Conservation (phyloP, 257 asterid genomes). For the Lithospermum erythrorhizon region DNA sequence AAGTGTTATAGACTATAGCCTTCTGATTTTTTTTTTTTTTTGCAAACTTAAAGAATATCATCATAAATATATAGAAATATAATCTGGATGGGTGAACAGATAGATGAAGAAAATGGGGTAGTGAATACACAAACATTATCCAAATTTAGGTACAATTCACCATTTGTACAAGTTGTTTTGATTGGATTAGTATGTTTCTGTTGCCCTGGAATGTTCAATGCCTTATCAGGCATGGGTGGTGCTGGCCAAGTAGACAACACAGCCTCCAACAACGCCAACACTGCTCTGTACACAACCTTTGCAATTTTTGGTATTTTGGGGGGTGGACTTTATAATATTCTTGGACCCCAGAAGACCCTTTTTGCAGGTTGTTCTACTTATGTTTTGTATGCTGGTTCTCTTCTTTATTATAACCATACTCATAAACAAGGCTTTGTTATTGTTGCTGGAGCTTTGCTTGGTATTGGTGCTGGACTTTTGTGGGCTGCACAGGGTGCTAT, state of each 20-base stretch:
- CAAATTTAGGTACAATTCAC: constrained; percentile 62
- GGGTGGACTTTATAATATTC: constrained; percentile 81
- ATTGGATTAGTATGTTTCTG: constrained; percentile 89
- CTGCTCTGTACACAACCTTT: constrained; percentile 93
- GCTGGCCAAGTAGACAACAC: constrained; percentile 81
- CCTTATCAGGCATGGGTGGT: constrained; percentile 98
- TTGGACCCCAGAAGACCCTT: constrained; percentile 65
- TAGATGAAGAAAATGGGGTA: constrained; percentile 18
- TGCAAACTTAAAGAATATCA: too few relatives aligned
- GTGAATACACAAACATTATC: constrained; percentile 14
- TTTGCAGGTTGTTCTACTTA: constrained; percentile 75
- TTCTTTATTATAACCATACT: constrained; percentile 73
- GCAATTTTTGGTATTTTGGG: constrained; percentile 81
- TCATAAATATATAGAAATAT: too few relatives aligned
- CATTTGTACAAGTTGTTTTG: constrained; percentile 49
- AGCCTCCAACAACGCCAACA: constrained; percentile 90
- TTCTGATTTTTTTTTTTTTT: background rate
- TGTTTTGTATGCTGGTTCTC: constrained; percentile 67
- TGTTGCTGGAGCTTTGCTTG: constrained; percentile 76
- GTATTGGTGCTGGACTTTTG: constrained; percentile 82
- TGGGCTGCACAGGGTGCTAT: constrained; percentile 96
- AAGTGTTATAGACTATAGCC: background rate
- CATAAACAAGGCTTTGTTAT: constrained; percentile 70
- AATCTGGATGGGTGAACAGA: constrained; percentile 25
- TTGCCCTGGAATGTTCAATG: constrained; percentile 97